These are phyloP conservation scores for Colletotrichum ledebouriae DNA, from an alignment of 2,329 filamentous ascomycete species.

Conservation along the genomic window DNA sequence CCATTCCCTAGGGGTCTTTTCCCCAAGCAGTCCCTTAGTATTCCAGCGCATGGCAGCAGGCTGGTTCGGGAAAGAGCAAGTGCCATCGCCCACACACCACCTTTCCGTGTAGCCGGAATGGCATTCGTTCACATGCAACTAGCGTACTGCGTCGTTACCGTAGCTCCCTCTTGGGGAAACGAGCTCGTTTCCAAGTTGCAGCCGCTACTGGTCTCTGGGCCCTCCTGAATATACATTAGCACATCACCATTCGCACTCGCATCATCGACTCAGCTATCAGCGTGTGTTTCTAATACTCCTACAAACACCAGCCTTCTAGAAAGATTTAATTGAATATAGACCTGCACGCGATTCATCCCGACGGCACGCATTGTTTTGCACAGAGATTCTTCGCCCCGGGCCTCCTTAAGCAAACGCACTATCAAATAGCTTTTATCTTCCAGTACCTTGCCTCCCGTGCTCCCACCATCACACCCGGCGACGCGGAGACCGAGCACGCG, in stretches of 20 bases:
- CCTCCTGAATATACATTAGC: not conserved
- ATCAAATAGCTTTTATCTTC: slow-evolving; percentile 5
- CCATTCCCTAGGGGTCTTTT: slow-evolving; percentile 33
- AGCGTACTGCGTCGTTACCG: slow-evolving; percentile 5
- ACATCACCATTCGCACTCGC: slow-evolving; percentile 33
- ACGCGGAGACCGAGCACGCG: slow-evolving; percentile 37
- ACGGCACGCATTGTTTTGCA: not conserved
- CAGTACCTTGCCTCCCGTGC: not conserved
- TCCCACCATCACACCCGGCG: slow-evolving; percentile 23
- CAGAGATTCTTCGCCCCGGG: slow-evolving; percentile 20
- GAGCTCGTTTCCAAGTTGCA: no score
- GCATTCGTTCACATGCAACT: slow-evolving; percentile 37
- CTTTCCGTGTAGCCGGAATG: slow-evolving; percentile 6
- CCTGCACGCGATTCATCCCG: not conserved
- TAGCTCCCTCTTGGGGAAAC: no score
- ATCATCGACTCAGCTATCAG: slow-evolving; percentile 4
- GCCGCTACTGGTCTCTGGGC: not conserved
- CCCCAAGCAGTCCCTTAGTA: not conserved
- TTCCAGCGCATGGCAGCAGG: not conserved
- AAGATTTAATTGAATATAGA: not conserved
- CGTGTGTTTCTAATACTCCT: not conserved
- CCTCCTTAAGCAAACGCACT: slow-evolving; percentile 9
- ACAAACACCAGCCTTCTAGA: not conserved
- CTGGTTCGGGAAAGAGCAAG: slow-evolving; percentile 1
- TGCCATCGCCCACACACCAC: slow-evolving; percentile 15